Percentiles rank a stretch among this genome's conserved stretches.
phyloP scores from a whole-genome alignment of 345 rosid genomes.

The Eucalyptus regnans region DNA sequence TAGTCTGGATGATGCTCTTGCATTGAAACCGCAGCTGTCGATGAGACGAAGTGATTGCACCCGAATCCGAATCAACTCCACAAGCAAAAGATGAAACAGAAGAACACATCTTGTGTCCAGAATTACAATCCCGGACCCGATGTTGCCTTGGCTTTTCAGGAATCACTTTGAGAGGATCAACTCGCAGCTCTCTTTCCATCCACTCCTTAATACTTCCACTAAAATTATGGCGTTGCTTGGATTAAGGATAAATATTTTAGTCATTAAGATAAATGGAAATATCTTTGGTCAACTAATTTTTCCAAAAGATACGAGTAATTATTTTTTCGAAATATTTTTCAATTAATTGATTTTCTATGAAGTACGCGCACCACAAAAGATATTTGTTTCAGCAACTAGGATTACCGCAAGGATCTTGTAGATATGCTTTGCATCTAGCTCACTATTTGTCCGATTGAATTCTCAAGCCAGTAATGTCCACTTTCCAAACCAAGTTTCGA shows the following conservation, averaged over 20 bases:
- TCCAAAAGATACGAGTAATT: fast-evolving
- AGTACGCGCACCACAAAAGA: fast-evolving
- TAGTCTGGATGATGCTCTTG: neutral
- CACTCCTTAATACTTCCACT: neutral
- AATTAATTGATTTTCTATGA: neutral
- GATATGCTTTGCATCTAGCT: neutral
- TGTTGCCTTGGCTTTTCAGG: neutral
- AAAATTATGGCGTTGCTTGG: neutral
- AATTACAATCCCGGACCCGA: neutral
- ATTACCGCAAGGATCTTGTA: neutral
- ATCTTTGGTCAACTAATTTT: neutral
- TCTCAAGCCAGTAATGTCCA: neutral
- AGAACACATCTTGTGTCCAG: neutral
- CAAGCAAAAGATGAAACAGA: neutral
- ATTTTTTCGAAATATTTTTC: neutral
- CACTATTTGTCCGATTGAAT: neutral
- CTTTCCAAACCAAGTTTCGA: neutral
- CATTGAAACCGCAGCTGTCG: neutral
- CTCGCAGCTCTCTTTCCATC: neutral
- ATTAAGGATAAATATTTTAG: neutral
- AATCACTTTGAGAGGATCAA: neutral
- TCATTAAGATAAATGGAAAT: neutral
- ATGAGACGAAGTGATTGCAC: neutral
- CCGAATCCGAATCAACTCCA: neutral
- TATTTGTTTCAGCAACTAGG: neutral